Conservation (phyloP, 2,329 filamentous ascomycete species). For the Aureobasidium zeae region DNA sequence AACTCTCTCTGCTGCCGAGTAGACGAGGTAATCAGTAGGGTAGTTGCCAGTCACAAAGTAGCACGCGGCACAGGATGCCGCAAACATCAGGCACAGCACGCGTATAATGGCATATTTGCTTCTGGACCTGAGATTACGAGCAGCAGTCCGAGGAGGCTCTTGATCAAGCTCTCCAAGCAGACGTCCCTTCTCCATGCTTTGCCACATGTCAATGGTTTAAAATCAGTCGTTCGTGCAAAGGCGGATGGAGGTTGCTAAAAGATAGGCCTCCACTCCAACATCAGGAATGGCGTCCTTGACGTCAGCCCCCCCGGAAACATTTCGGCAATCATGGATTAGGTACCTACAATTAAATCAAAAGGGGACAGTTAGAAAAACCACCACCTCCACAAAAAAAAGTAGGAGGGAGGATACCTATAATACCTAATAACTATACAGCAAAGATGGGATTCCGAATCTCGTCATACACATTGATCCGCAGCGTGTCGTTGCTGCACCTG, state of each 20-base stretch:
- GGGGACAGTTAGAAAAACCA: too few relatives aligned
- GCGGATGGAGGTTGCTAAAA: too few relatives aligned
- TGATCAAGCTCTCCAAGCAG: not conserved
- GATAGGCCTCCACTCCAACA: too few relatives aligned
- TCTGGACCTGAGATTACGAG: not conserved
- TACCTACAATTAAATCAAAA: too few relatives aligned
- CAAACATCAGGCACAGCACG: not conserved
- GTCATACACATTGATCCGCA: conserved; percentile 69
- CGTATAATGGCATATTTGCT: not conserved
- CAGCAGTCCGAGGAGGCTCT: too few relatives aligned
- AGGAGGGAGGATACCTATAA: too few relatives aligned
- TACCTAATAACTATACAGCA: too few relatives aligned
- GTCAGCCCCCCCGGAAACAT: too few relatives aligned
- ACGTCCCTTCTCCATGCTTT: conserved; percentile 6
- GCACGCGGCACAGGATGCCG: not conserved
- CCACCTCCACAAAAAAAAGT: too few relatives aligned
- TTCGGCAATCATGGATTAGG: too few relatives aligned
- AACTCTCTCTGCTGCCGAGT: conserved; percentile 25
- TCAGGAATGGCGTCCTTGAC: too few relatives aligned
- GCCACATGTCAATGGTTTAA: not conserved
- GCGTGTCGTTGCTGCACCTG: conserved; percentile 74
- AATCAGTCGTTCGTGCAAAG: too few relatives aligned
- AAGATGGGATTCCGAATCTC: conserved; percentile 69
- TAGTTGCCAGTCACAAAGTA: not conserved
- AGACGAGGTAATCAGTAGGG: conserved; percentile 6